Evolutionary conservation across 306 rosid species (phyloP).

Genomic region (Dicorynia guianensis): DNA sequence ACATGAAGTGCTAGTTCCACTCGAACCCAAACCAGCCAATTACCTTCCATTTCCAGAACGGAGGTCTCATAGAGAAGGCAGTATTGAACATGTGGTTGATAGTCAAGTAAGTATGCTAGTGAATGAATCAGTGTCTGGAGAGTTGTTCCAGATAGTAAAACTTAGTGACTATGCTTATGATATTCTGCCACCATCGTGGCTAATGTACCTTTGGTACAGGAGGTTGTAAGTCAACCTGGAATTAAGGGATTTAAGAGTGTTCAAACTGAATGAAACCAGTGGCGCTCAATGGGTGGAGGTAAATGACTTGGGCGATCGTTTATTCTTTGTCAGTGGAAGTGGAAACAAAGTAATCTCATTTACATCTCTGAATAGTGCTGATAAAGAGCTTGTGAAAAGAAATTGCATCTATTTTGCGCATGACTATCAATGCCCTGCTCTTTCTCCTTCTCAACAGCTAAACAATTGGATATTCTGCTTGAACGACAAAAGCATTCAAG

Average conservation of each 20-base stretch:
- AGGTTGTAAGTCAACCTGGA: neutral
- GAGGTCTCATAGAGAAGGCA: neutral
- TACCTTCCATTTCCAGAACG: too few relatives aligned
- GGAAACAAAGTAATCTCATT: neutral
- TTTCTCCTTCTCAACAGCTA: too few relatives aligned
- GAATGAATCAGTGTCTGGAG: neutral
- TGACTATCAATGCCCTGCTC: neutral
- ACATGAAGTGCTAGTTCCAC: neutral
- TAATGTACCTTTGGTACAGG: too few relatives aligned
- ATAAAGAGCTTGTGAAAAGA: neutral
- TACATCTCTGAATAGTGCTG: neutral
- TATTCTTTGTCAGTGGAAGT: neutral
- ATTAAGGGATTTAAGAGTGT: neutral
- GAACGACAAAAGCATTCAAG: neutral
- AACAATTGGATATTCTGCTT: neutral
- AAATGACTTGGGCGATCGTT: neutral
- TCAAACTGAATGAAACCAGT: neutral
- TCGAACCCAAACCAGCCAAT: neutral
- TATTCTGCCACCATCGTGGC: neutral
- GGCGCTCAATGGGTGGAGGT: neutral
- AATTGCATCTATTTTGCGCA: slow-evolving; percentile 6
- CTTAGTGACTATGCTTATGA: neutral
- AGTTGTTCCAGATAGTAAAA: neutral
- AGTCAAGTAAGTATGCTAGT: neutral
- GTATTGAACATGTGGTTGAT: neutral